phyloP scores from a whole-genome alignment of 73 alveolate species.

The Paraurostyla sp. region DNA sequence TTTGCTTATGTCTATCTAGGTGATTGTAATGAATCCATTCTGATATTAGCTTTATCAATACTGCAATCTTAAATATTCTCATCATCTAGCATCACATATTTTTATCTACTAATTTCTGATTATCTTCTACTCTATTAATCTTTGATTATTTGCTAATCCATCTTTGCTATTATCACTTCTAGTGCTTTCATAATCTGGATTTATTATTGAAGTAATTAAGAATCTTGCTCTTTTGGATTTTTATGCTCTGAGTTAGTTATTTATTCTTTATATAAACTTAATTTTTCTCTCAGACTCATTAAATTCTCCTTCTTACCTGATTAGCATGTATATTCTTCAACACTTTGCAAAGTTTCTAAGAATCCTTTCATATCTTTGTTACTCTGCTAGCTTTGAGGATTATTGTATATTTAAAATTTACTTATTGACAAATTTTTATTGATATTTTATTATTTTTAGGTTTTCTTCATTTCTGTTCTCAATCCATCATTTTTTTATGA shows the following conservation, averaged over 20 bases:
- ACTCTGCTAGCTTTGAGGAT: too few relatives aligned
- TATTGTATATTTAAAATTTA: too few relatives aligned
- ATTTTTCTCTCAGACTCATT: neutral
- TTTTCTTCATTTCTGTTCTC: too few relatives aligned
- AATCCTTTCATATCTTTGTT: neutral
- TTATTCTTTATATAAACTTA: neutral
- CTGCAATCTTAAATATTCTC: neutral
- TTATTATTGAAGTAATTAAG: too few relatives aligned
- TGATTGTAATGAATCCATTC: neutral
- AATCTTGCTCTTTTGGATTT: neutral
- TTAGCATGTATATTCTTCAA: neutral
- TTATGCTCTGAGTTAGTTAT: neutral
- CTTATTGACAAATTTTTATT: too few relatives aligned
- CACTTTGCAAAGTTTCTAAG: neutral
- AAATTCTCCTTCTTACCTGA: neutral
- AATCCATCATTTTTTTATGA: too few relatives aligned
- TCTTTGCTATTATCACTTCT: neutral
- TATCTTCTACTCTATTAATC: too few relatives aligned
- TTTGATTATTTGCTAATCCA: too few relatives aligned
- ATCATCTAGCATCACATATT: neutral
- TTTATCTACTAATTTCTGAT: too few relatives aligned
- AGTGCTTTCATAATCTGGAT: neutral
- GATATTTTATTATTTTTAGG: too few relatives aligned
- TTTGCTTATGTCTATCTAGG: neutral
- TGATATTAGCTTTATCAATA: neutral